phyloP scores from a whole-genome alignment of 2,329 filamentous ascomycete species.

The Exophiala sp. region DNA sequence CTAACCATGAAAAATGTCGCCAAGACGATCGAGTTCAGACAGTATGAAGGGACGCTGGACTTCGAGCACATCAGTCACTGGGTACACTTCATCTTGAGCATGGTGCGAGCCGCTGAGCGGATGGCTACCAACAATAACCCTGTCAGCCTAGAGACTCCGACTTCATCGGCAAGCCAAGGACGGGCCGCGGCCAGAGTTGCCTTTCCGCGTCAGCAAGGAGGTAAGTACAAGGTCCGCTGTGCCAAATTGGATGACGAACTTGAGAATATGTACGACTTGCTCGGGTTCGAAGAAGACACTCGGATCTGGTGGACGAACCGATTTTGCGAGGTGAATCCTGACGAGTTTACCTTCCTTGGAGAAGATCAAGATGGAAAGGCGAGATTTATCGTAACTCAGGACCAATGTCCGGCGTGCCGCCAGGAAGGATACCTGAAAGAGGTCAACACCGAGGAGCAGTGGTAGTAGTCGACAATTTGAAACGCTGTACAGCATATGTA shows the following conservation, averaged over 20 bases:
- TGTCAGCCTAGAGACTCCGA: not conserved
- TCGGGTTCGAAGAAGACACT: conserved; percentile 1
- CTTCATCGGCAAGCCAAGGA: not conserved
- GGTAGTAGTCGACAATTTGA: too few relatives aligned
- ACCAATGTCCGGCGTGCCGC: not conserved
- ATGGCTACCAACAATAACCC: not conserved
- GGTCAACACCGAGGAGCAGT: too few relatives aligned
- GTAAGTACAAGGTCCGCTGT: conserved; percentile 5
- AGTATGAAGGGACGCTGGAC: conserved; percentile 8
- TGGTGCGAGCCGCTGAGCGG: conserved; percentile 7
- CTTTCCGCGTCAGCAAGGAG: conserved; percentile 1
- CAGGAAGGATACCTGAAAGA: too few relatives aligned
- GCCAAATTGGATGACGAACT: not conserved
- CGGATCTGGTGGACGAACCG: conserved; percentile 1
- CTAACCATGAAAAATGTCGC: not conserved
- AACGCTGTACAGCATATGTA: too few relatives aligned
- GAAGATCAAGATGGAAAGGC: not conserved
- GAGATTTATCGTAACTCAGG: not conserved
- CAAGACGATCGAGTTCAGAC: conserved; percentile 13
- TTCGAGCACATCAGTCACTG: conserved; percentile 6
- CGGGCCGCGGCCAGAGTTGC: not conserved
- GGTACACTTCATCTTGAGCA: conserved; percentile 8
- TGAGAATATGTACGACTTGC: conserved; percentile 2
- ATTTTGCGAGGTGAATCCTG: conserved; percentile 4
- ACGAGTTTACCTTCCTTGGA: not conserved